Evolutionary conservation across 345 rosid genomes (phyloP), one percentile per base, ranked within the genome.

Genomic region (Hibiscus syriacus): DNA sequence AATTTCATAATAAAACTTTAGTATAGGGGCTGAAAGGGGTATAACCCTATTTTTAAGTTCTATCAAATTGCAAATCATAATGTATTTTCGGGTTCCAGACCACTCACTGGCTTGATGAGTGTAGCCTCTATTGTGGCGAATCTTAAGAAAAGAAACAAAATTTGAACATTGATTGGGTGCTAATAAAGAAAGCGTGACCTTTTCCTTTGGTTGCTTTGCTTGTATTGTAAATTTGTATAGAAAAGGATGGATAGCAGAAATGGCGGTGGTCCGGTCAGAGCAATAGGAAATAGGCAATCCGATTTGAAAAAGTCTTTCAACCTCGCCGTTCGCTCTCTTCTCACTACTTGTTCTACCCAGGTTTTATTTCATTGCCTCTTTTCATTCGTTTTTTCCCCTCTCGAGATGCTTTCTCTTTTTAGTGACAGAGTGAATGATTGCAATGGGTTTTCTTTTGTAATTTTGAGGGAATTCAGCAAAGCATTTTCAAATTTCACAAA

Each of bases 301-400:
- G 74, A 80, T 81, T 68, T 86, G 70, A 70, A 71, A 56, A 80
- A 74, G 56, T 82, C 86, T 11, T 89, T 87, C 80, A 85, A 81
- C 69, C 79, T 79, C 12, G 85, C 83, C 12, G 58, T 82, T 73
- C 86, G 81, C 22, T 81, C 84, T 57, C 82, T 89, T 53, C 90
- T 89, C 73, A 81, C 87, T 29, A 68, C 86, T 39, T 87, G 85
- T 74, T 73, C 86, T 68, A 72, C 68, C 22, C 73, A 85, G 82
- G 96, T 34, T 34, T 34, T 34, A 34, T 89, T 66, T 14, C 9
- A 23, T 38, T 4, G 5, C 39, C 13, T 32, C 45, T 23, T 55
- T 19, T 55, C 0, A 3, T 54, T 23, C 1, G n/a, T 1, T 30
- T 10, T 1, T 23, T 1, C 5, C 7, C 7, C 7, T 34, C 38